Base-by-base conservation (phyloP, 2,329 filamentous ascomycete genomes). In the Ophiobolus disseminans region DNA sequence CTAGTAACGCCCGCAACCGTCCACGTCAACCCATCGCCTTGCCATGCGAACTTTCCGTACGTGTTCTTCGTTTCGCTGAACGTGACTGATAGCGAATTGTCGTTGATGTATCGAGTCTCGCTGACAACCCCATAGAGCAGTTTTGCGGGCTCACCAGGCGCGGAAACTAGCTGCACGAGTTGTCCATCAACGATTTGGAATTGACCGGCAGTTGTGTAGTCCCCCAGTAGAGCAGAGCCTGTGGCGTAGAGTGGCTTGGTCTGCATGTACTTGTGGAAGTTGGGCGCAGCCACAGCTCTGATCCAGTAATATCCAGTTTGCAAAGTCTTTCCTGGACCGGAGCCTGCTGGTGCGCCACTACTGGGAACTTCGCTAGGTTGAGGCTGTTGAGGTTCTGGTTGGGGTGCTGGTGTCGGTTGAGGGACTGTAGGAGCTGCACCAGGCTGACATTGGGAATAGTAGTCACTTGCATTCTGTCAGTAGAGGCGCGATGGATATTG, bases 21-120 rank as follows among this genome's bases (percentile, higher is more conserved):
- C 83, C 83, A 86, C 9, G 79, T 80, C 25, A 85, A 63, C 2
- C 81, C 77, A 64, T 86, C 83, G n/a, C 82, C 82, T 54, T 79
- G 77, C 66, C 79, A 86, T 0, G 69, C 77, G 63, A 86, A 86
- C 0, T 77, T 77, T 5, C 83, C 83, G 48, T 82, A 85, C 0
- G 75, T 69, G 63, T 81, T 84, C 63, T 79, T 75, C 31, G 72
- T 75, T 37, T 74, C 70, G 16, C 74, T 75, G 68, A 85, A 86
- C 37, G 73, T 78, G 3, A 84, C 78, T 4, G 75, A 69, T 32
- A 86, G 75, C 41, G 75, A 60, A 28, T 75, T 60, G 31, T 66
- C 63, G 46, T 72, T 70, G 56, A 70, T 66, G 19, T 47, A 56
- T 2, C 61, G 53, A 20, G 53, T 58, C 37, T 65, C 55, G 20